phyloP scores from a whole-genome alignment of 2,329 filamentous ascomycete species.

The Dothiorella sarmentorum region DNA sequence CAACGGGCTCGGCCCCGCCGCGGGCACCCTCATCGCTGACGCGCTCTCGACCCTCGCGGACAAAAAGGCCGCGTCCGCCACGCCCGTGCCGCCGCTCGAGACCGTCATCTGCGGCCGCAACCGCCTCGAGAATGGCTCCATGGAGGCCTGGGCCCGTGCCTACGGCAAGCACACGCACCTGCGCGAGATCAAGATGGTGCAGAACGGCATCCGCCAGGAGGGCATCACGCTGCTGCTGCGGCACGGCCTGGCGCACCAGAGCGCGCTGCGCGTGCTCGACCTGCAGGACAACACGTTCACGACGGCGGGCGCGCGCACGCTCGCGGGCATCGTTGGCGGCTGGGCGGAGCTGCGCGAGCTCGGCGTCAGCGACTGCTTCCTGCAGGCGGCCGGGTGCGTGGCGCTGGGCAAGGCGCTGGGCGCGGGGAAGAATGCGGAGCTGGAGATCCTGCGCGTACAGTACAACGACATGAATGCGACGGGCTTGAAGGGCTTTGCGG shows the following conservation, averaged over 20 bases:
- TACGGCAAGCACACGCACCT: slow-evolving; percentile 79
- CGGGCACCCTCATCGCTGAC: slow-evolving; percentile 84
- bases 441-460: slow-evolving; percentile 79
- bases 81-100: slow-evolving; percentile 76
- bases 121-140: slow-evolving; percentile 90
- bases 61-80: slow-evolving; percentile 68
- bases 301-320: slow-evolving; percentile 68
- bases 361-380: slow-evolving; percentile 82
- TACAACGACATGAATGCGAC: slow-evolving; percentile 89
- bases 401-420: slow-evolving; percentile 70
- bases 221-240: slow-evolving; percentile 79
- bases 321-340: slow-evolving; percentile 68
- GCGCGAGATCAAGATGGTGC: slow-evolving; percentile 90
- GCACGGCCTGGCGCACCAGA: slow-evolving; percentile 70
- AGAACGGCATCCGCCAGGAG: slow-evolving; percentile 94
- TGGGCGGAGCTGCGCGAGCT: slow-evolving; percentile 80
- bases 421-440: slow-evolving; percentile 70
- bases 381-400: slow-evolving; percentile 71
- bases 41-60: slow-evolving; percentile 77
- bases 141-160: slow-evolving; percentile 89
- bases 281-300: slow-evolving; percentile 99
- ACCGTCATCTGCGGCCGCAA: slow-evolving; percentile 98
- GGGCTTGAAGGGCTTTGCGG: slow-evolving; percentile 67
- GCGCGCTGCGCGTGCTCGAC: slow-evolving; percentile 71
- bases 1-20: slow-evolving; percentile 91